Conservation (phyloP, 257 asterid genomes). For the Pogostemon cablin region DNA sequence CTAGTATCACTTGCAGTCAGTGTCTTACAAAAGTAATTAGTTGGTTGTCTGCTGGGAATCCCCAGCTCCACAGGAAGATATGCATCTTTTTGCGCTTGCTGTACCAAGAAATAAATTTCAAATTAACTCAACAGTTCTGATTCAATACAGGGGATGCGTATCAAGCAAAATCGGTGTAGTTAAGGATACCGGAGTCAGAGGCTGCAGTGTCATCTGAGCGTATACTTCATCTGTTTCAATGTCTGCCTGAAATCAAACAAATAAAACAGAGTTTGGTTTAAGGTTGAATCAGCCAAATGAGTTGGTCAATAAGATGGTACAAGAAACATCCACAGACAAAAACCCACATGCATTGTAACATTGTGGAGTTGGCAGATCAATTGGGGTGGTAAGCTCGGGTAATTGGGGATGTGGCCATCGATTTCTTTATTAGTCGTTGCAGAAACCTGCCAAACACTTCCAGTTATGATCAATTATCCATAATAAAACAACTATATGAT, state of each 20-base stretch:
- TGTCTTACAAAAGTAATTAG: conserved; percentile 92
- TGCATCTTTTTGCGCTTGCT: conserved; percentile 90
- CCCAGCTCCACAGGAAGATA: conserved; percentile 88
- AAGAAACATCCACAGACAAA: conserved; percentile 27
- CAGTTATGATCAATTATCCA: conserved; percentile 37
- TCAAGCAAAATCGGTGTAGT: not conserved
- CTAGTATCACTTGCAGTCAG: conserved; percentile 96
- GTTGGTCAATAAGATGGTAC: conserved; percentile 8
- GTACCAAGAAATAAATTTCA: conserved; percentile 23
- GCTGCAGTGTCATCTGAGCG: conserved; percentile 97
- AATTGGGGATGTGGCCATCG: conserved; percentile 89
- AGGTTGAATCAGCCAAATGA: not conserved
- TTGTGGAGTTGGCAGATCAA: conserved; percentile 96
- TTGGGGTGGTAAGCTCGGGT: conserved; percentile 83
- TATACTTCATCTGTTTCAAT: conserved; percentile 95
- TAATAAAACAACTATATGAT: not conserved
- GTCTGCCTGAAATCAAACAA: conserved; percentile 69
- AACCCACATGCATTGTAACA: conserved; percentile 92
- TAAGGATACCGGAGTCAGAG: conserved; percentile 66
- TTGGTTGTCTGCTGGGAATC: conserved; percentile 80
- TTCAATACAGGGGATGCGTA: conserved; percentile 16
- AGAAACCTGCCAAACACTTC: conserved; percentile 62
- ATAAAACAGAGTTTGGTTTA: conserved; percentile 20
- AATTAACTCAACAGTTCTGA: conserved; percentile 24
- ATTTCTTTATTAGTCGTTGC: conserved; percentile 91